These are phyloP conservation scores for Vigna angularis DNA, from an alignment of 306 rosid species.

Conservation along the genomic window DNA sequence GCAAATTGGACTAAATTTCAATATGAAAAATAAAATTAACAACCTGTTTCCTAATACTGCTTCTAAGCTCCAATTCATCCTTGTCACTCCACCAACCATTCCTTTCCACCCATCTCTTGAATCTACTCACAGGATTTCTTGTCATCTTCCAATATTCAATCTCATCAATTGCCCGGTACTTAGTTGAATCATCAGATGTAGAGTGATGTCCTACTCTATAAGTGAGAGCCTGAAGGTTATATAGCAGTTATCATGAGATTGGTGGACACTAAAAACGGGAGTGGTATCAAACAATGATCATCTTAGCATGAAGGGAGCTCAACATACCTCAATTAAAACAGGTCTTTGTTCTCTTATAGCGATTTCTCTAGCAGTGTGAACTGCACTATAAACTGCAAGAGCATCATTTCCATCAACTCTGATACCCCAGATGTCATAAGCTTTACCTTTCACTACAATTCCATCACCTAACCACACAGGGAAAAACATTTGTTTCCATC, in stretches of 20 bases:
- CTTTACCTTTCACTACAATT: slow-evolving; percentile 71
- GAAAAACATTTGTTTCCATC: slow-evolving; percentile 14
- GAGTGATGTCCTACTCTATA: slow-evolving; percentile 91
- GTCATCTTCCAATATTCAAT: slow-evolving; percentile 68
- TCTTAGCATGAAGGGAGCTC: slow-evolving; percentile 29
- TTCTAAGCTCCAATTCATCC: slow-evolving; percentile 61
- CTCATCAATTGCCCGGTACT: slow-evolving; percentile 66
- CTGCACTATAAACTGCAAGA: slow-evolving; percentile 70
- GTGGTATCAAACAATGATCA: slow-evolving; percentile 1
- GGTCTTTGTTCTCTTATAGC: slow-evolving; percentile 68
- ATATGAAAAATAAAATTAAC: background rate
- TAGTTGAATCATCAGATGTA: slow-evolving; percentile 80
- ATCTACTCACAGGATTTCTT: slow-evolving; percentile 68
- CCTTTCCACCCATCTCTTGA: slow-evolving; percentile 62
- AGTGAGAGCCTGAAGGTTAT: slow-evolving; percentile 61
- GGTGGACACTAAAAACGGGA: slow-evolving; percentile 16
- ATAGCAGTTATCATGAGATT: slow-evolving; percentile 18
- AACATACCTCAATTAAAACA: slow-evolving; percentile 66
- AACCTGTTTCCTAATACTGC: slow-evolving; percentile 65
- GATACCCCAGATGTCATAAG: slow-evolving; percentile 71
- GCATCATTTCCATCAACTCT: slow-evolving; percentile 84
- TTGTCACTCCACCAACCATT: slow-evolving; percentile 68
- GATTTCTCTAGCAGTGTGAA: slow-evolving; percentile 65
- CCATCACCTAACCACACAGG: slow-evolving; percentile 71
- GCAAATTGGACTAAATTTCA: background rate